Base-by-base conservation (phyloP, 345 rosid genomes). In the Rhodamnia argentea region DNA sequence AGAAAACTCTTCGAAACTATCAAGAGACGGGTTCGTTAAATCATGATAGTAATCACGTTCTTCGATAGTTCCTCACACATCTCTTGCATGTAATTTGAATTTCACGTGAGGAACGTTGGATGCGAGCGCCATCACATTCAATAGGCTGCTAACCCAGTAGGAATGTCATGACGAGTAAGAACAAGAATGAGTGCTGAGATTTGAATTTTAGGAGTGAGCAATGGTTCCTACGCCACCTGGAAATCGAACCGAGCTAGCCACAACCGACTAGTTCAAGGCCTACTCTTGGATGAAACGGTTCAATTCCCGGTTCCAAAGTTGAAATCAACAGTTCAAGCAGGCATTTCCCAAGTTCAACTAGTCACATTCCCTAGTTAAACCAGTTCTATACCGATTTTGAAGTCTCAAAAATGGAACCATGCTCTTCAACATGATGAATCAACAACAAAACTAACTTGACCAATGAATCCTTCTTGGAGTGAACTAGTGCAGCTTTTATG, bases 291-390 rank as follows among this genome's bases (percentile, higher is more conserved):
- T 18, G 78, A 70, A 70, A 11, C 3, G 24, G 13, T 37, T 32
- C 6, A 10, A 20, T 9, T 70, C 24, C 3, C 0, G 0, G 10
- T 70, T 10, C 3, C 3, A 4, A 57, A 13, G 27, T 57, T 10
- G 27, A 57, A 57, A 57, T 6, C 14, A 0, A 13, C 6, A 5
- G 5, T 10, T 57, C 62, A 57, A 57, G 6, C 47, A 18, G 5
- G 9, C 47, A 1, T 70, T 18, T 32, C 13, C 3, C 23, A 0
- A 18, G 1, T 70, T 70, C 78, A 52, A 82, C 54, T 42, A 82
- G 32, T 52, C 55, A 22, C 29, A 24, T 9, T 82, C n/a, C 3
- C 1, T 0, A 15, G 32, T 24, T 82, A 52, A 47, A 82, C 32
- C 4, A 82, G 11, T 52, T 82, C 32, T 24, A 47, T 11, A 6